Evolutionary conservation across 2,329 filamentous ascomycete species (phyloP).

Genomic region (Aspergillus japonicus): DNA sequence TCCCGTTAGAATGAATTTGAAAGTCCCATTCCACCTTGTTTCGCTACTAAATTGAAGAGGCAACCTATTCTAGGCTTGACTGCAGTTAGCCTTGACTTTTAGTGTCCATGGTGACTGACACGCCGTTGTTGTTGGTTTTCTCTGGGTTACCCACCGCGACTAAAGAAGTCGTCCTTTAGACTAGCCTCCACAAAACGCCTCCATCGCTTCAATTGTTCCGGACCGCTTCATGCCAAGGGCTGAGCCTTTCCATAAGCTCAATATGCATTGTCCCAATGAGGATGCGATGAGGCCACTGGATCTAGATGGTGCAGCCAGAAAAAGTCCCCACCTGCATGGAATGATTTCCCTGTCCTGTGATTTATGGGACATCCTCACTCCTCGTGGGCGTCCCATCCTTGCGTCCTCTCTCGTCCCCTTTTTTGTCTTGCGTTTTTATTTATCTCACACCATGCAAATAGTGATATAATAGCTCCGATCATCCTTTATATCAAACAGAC

Average conservation of each 20-base stretch:
- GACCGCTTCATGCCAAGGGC: neutral
- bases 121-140: neutral
- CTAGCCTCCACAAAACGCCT: neutral
- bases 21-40: too few species aligned
- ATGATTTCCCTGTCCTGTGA: neutral
- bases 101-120: neutral
- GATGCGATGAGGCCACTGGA: neutral
- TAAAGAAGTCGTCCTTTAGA: neutral
- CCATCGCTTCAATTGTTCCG: neutral
- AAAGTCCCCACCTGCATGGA: neutral
- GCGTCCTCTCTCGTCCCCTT: neutral
- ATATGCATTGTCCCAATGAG: slow-evolving; percentile 1
- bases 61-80: neutral
- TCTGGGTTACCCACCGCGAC: neutral
- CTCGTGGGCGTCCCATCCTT: neutral
- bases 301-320: neutral
- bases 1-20: neutral
- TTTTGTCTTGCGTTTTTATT: neutral
- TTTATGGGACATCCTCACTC: neutral
- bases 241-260: neutral
- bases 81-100: neutral
- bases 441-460: neutral
- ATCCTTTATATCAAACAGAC: neutral
- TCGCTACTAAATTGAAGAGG: neutral
- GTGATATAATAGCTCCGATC: neutral